phyloP scores from a whole-genome alignment of 75 land plant species.

The Azolla pinnata region DNA sequence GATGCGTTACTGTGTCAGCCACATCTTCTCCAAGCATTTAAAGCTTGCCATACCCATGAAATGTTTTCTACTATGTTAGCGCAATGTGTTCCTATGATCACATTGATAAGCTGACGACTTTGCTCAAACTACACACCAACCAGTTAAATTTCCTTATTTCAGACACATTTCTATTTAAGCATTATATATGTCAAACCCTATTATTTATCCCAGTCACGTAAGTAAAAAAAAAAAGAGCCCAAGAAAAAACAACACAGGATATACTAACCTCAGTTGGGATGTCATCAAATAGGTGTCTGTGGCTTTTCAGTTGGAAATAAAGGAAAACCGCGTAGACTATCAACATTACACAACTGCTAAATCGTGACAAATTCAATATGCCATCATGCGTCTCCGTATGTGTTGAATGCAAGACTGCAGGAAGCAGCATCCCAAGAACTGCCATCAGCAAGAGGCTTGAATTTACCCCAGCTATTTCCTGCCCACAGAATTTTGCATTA shows the following conservation, averaged over 20 bases:
- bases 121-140: too few relatives aligned
- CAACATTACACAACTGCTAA: slow-evolving; percentile 50
- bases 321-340: slow-evolving; percentile 48
- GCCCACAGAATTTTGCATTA: background rate
- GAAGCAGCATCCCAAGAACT: slow-evolving; percentile 47
- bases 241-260: too few relatives aligned
- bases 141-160: too few relatives aligned
- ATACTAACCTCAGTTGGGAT: too few relatives aligned
- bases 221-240: background rate
- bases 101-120: too few relatives aligned
- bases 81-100: too few relatives aligned
- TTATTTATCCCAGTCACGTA: background rate
- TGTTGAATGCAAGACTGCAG: slow-evolving; percentile 49
- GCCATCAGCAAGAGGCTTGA: slow-evolving; percentile 57
- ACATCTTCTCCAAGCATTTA: too few relatives aligned
- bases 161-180: too few relatives aligned
- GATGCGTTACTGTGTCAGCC: too few relatives aligned
- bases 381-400: slow-evolving; percentile 46
- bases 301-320: slow-evolving; percentile 46
- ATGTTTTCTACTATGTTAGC: too few relatives aligned
- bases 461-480: slow-evolving; percentile 49
- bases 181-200: background rate
- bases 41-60: too few relatives aligned
- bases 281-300: slow-evolving; percentile 24
- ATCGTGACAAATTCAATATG: slow-evolving; percentile 47